Conservation (phyloP, 2,329 filamentous ascomycete genomes). For the Fusarium foetens region DNA sequence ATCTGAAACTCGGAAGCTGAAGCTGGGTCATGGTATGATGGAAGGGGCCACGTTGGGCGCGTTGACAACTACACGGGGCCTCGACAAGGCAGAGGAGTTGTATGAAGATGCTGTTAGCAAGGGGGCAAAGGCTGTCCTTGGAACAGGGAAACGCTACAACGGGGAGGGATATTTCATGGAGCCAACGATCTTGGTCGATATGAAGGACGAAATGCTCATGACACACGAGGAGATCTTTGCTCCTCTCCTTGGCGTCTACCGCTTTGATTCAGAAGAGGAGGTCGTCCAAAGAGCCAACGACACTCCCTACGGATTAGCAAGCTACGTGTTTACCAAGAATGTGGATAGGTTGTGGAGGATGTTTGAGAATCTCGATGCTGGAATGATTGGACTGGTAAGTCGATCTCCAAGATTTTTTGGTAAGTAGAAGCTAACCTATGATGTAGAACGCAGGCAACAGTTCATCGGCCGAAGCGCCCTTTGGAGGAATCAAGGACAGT, state of each 20-base stretch:
- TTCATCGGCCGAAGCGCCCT: slow-evolving; percentile 53
- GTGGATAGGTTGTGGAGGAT: slow-evolving; percentile 24
- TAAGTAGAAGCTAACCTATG: accelerated
- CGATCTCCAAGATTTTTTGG: accelerated
- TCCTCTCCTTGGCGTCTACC: slow-evolving; percentile 16
- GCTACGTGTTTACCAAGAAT: slow-evolving; percentile 30
- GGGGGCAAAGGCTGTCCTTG: slow-evolving; percentile 6
- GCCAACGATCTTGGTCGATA: slow-evolving; percentile 19
- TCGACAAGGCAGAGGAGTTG: slow-evolving; percentile 7
- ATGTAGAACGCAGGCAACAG: slow-evolving; percentile 3
- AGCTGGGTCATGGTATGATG: slow-evolving; percentile 10
- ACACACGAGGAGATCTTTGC: slow-evolving; percentile 30
- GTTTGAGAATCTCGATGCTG: slow-evolving; percentile 32
- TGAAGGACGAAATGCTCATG: slow-evolving; percentile 19
- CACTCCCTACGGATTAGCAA: slow-evolving; percentile 18
- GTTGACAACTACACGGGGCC: slow-evolving; percentile 11
- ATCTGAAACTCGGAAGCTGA: not conserved
- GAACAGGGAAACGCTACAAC: not conserved
- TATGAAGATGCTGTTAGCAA: slow-evolving; percentile 18
- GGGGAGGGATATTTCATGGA: slow-evolving; percentile 19
- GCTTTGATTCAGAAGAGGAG: slow-evolving; percentile 28
- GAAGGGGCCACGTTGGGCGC: slow-evolving; percentile 2
- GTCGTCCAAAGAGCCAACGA: slow-evolving; percentile 25
- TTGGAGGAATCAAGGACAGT: slow-evolving; percentile 28
- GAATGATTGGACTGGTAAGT: slow-evolving; percentile 29